Percentiles rank a stretch among this genome's conserved stretches.
These are phyloP conservation scores for Verbascum thapsus DNA, from an alignment of 257 asterid species.

Conservation along the genomic window DNA sequence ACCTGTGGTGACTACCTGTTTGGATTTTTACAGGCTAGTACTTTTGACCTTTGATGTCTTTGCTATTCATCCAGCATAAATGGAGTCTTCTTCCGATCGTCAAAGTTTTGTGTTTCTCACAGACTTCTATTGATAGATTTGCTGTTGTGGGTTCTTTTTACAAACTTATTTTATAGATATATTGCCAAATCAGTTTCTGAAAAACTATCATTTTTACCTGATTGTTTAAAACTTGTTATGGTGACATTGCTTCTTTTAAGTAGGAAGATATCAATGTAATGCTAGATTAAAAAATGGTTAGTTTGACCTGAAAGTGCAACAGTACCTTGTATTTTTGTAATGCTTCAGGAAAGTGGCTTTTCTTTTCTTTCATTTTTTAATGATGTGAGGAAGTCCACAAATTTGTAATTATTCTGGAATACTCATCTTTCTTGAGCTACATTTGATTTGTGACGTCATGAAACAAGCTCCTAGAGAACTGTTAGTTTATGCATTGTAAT, in stretches of 20 bases:
- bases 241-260: background rate
- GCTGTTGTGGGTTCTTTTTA: background rate
- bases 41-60: constrained; percentile 16
- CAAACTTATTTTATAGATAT: background rate
- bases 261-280: background rate
- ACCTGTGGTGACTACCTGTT: constrained; percentile 96
- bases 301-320: background rate
- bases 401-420: too few species aligned
- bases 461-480: constrained; percentile 22
- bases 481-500: constrained; percentile 20
- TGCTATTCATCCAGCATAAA: constrained; percentile 8
- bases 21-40: constrained; percentile 84
- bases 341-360: too few species aligned
- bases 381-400: too few species aligned
- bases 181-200: background rate
- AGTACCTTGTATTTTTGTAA: constrained; percentile 14
- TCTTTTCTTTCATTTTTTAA: too few species aligned
- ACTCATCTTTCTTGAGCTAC: background rate
- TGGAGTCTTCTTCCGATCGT: too few species aligned
- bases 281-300: background rate
- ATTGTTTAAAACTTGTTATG: background rate
- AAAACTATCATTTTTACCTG: background rate
- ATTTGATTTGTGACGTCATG: constrained; percentile 12
- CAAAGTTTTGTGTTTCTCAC: too few species aligned
- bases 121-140: too few species aligned